These are phyloP conservation scores for Leccinum fuscescens DNA, from an alignment of 1,284 basidiomycete species.

Conservation along the genomic window DNA sequence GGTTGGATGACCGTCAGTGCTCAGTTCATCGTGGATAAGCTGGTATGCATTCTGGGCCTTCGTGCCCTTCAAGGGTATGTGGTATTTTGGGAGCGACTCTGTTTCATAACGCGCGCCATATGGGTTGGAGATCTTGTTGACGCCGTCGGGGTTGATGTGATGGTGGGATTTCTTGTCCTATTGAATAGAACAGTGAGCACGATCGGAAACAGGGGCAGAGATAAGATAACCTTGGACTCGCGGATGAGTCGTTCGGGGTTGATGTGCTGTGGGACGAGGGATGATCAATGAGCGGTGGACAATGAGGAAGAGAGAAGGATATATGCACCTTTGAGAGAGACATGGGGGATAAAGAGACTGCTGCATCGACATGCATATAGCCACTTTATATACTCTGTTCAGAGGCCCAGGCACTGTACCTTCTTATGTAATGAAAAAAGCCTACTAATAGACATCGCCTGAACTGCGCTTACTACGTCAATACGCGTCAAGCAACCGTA, in stretches of 20 bases:
- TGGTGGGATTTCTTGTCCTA: slow-evolving; percentile 48
- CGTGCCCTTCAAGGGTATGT: slow-evolving; percentile 60
- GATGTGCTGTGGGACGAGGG: slow-evolving; percentile 48
- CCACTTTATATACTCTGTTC: slow-evolving; percentile 5
- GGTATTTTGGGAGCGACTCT: slow-evolving; percentile 63
- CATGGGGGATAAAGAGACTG: slow-evolving; percentile 27
- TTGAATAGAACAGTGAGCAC: not conserved
- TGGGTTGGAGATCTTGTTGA: slow-evolving; percentile 38
- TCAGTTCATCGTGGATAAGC: slow-evolving; percentile 82
- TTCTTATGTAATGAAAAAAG: not conserved
- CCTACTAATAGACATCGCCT: too few species aligned
- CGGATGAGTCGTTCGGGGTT: slow-evolving; percentile 61
- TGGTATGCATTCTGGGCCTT: slow-evolving; percentile 66
- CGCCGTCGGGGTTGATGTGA: slow-evolving; percentile 40
- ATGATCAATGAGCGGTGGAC: not conserved
- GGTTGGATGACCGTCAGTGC: slow-evolving; percentile 62
- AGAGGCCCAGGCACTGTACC: not conserved
- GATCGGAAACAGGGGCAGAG: not conserved
- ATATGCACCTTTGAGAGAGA: slow-evolving; percentile 49
- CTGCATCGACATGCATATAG: not conserved
- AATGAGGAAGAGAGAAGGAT: not conserved
- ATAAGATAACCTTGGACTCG: slow-evolving; percentile 46
- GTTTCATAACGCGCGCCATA: slow-evolving; percentile 70
- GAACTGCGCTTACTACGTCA: too few species aligned
- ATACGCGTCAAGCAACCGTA: too few species aligned